A percentile compares a stretch with the other conserved stretches of the same genome.
phyloP scores from a whole-genome alignment of 768 basidiomycete genomes.

The Russula abietina region DNA sequence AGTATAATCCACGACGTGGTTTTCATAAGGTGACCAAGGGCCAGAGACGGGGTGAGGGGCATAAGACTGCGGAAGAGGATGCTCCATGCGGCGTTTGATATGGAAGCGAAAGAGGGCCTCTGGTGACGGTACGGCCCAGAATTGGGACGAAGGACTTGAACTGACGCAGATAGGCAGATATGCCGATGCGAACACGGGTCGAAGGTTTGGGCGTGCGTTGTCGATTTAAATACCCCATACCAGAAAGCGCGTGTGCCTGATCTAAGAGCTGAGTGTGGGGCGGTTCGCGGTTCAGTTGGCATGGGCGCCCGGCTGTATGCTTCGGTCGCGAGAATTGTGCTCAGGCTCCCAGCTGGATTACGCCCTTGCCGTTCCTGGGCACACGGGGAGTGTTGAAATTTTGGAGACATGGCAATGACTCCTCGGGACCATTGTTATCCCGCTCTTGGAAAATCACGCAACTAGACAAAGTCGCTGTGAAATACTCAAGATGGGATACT shows the following conservation, averaged over 20 bases:
- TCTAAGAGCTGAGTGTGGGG: background rate
- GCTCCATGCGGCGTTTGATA: background rate
- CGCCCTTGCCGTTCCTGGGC: conserved; percentile 16
- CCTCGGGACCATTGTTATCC: background rate
- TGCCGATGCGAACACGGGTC: background rate
- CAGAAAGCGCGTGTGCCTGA: conserved; percentile 15
- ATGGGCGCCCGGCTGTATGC: conserved; percentile 3
- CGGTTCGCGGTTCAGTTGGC: background rate
- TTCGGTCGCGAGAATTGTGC: background rate
- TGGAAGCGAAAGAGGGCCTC: background rate
- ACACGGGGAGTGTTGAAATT: background rate
- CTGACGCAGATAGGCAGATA: background rate
- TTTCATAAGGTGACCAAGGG: background rate
- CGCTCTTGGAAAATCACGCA: background rate
- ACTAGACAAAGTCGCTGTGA: too few species aligned
- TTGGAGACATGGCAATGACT: background rate
- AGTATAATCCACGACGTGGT: background rate
- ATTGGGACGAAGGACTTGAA: background rate
- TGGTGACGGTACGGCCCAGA: background rate
- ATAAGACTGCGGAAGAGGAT: background rate
- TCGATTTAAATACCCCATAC: conserved; percentile 21
- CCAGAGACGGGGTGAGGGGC: background rate
- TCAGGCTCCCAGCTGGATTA: background rate
- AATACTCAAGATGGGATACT: background rate
- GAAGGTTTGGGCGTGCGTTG: background rate